Conservation (phyloP, 805 yeast species). For the Spathaspora gorwiae region DNA sequence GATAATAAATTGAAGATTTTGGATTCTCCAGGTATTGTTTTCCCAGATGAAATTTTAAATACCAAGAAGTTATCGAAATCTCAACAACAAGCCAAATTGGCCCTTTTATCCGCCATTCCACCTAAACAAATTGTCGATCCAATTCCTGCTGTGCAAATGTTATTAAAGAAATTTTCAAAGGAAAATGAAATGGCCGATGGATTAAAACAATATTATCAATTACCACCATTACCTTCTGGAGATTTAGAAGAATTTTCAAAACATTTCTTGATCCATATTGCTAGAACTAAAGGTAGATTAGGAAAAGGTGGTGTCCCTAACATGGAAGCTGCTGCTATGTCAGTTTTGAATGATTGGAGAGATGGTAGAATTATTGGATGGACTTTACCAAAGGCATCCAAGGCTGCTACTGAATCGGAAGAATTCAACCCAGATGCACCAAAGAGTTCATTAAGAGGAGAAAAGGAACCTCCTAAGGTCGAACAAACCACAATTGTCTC, state of each 20-base stretch:
- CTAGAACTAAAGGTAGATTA: constrained; percentile 87
- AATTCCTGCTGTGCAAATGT: constrained; percentile 68
- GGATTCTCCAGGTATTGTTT: constrained; percentile 97
- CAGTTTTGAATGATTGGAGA: constrained; percentile 91
- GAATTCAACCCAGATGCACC: constrained; percentile 26
- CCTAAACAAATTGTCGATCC: constrained; percentile 85
- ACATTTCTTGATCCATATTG: constrained; percentile 85
- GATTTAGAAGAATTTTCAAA: constrained; percentile 76
- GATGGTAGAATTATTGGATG: constrained; percentile 93
- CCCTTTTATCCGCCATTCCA: constrained; percentile 83
- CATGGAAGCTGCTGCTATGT: constrained; percentile 74
- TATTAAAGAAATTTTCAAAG: constrained; percentile 72
- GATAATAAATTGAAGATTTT: constrained; percentile 84
- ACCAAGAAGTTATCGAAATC: constrained; percentile 44
- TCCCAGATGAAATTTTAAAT: constrained; percentile 58
- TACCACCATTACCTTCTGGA: constrained; percentile 74
- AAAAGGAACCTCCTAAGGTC: constrained; percentile 43
- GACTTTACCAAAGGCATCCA: constrained; percentile 65
- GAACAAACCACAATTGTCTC: constrained; percentile 78
- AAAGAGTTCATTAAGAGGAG: constrained; percentile 37
- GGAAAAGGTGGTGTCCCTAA: constrained; percentile 94
- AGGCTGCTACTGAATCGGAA: constrained; percentile 21
- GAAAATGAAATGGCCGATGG: constrained; percentile 72
- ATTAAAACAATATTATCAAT: constrained; percentile 64
- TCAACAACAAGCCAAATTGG: constrained; percentile 83